phyloP scores from a whole-genome alignment of 441 rosid species.

The Euphorbia schlechtendalii region DNA sequence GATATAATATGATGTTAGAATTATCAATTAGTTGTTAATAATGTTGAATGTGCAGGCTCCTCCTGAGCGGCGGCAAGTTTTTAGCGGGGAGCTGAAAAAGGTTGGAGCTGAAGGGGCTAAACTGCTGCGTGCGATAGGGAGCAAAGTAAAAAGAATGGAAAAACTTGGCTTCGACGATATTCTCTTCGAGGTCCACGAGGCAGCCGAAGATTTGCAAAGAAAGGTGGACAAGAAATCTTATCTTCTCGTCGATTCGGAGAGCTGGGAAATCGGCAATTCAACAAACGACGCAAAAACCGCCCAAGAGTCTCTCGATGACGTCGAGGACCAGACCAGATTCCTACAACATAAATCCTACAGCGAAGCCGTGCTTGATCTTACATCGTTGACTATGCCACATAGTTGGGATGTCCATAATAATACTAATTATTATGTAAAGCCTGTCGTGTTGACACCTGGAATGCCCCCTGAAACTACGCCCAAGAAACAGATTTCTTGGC shows the following conservation, averaged over 20 bases:
- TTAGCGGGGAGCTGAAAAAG: conserved; percentile 57
- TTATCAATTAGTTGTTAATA: background rate
- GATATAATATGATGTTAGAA: background rate
- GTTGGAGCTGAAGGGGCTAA: conserved; percentile 84
- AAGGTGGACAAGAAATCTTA: conserved; percentile 70
- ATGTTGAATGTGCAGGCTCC: conserved; percentile 55
- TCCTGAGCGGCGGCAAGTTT: conserved; percentile 67
- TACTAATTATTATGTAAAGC: conserved; percentile 20
- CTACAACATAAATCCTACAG: conserved; percentile 58
- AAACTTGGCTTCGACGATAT: conserved; percentile 48
- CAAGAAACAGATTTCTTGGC: conserved; percentile 53
- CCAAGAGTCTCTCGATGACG: conserved; percentile 45
- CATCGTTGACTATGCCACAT: conserved; percentile 32
- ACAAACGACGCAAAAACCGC: conserved; percentile 35
- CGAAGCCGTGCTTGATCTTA: conserved; percentile 66
- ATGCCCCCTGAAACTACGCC: conserved; percentile 17
- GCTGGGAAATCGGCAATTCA: conserved; percentile 65
- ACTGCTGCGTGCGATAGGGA: conserved; percentile 61
- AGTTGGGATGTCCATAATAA: conserved; percentile 33
- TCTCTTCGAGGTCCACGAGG: conserved; percentile 60
- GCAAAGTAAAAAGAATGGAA: conserved; percentile 78
- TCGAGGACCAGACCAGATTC: conserved; percentile 42
- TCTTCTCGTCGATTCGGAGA: conserved; percentile 73
- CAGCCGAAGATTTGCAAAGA: conserved; percentile 71
- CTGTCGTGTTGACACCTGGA: conserved; percentile 18